Base-by-base conservation (phyloP, 2,329 filamentous ascomycete species). In the Cercospora zeae-maydis region DNA sequence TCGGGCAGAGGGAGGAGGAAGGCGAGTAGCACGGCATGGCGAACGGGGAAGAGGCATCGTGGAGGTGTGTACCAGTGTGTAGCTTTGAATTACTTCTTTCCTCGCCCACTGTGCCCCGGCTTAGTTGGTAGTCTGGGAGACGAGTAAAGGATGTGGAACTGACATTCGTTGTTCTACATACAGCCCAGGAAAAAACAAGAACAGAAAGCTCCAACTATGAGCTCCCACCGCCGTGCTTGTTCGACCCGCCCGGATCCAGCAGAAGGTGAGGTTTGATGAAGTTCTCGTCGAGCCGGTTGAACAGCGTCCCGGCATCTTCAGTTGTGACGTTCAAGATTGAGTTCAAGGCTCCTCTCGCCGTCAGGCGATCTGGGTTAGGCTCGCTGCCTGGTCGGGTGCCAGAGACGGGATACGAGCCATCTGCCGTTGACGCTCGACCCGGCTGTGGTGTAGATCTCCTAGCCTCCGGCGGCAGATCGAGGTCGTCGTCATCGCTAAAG, bases 231-330 rank as follows among this genome's bases (percentile, higher is more conserved):
- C 51, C 58, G n/a, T 62, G 51, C 36, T 66, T 68, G 31, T 61
- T 62, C 6, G 64, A 63, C 19, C 69, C 70, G n/a, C 71, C 69
- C 0, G 77, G 89, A 77, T 97, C 93, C 19, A 98, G 83, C 67
- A 98, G 77, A 60, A 98, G 78, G 74, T 88, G 91, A 16, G 93
- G 93, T 81, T 98, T 98, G 77, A 98, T 93, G 75, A 92, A 97
- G 64, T 93, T 92, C 77, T 99, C 95, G 75, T 99, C 95, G 64
- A 99, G 80, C 78, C 96, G 93, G 69, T 88, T 88, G 77, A 99
- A 96, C 78, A 96, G 86, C 51, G 90, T 92, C 9, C 91, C 90
- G 49, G 96, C 92, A 75, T 99, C 95, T 56, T 96, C 92, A 0
- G 89, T 85, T 14, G 89, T 84, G 0, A 87, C 86, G 27, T 84